phyloP scores from a whole-genome alignment of 306 rosid species.

The Coriaria nepalensis region DNA sequence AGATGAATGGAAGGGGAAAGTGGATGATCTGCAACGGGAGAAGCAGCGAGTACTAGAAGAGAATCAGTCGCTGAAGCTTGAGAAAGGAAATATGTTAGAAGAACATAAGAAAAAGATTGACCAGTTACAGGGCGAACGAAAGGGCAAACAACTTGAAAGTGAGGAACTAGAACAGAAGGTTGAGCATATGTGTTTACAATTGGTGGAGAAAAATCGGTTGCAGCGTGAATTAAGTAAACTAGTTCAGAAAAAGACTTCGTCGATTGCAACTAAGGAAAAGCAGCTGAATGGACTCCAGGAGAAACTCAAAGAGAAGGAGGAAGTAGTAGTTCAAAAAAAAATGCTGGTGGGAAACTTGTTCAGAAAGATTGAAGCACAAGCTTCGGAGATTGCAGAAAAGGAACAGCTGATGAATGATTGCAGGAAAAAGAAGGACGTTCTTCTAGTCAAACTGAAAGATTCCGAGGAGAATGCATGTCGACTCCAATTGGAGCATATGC shows the following conservation, averaged over 20 bases:
- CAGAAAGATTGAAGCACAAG: slow-evolving; percentile 16
- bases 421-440: slow-evolving; percentile 29
- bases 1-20: slow-evolving; percentile 28
- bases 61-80: slow-evolving; percentile 26
- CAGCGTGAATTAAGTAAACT: slow-evolving; percentile 30
- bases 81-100: slow-evolving; percentile 14
- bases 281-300: slow-evolving; percentile 25
- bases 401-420: slow-evolving; percentile 17
- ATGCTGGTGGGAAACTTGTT: slow-evolving; percentile 18
- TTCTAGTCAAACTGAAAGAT: slow-evolving; percentile 21
- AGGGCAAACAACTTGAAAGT: slow-evolving; percentile 18
- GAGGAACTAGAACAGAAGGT: slow-evolving; percentile 29
- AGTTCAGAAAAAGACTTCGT: slow-evolving; percentile 29
- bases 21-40: slow-evolving; percentile 23
- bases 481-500: slow-evolving; percentile 17
- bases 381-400: slow-evolving; percentile 20
- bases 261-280: slow-evolving; percentile 18
- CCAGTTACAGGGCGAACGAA: slow-evolving; percentile 16
- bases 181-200: slow-evolving; percentile 22
- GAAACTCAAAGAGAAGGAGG: slow-evolving; percentile 25
- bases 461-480: slow-evolving; percentile 24
- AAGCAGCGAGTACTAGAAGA: slow-evolving; percentile 29
- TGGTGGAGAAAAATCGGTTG: slow-evolving; percentile 31
- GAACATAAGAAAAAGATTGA: slow-evolving; percentile 19
- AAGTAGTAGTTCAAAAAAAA: slow-evolving; percentile 13